These are phyloP conservation scores for Limnomonas spitsbergensis DNA, from an alignment of 139 green algal genomes.

Conservation along the genomic window DNA sequence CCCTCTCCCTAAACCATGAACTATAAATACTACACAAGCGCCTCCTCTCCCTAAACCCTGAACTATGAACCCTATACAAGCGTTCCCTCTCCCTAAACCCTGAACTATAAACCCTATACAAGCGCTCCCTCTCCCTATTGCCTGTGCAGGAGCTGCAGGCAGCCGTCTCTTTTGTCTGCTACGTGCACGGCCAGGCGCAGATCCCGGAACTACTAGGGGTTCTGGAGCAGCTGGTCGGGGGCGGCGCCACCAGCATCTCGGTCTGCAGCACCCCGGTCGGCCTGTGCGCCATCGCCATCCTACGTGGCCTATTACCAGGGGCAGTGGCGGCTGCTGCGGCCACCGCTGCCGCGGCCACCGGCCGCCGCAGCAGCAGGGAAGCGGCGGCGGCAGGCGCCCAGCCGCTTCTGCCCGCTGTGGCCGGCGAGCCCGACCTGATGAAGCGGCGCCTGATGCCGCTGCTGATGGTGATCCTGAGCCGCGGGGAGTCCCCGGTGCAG, in stretches of 20 bases:
- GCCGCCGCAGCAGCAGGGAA: not conserved
- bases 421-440: not conserved
- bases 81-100: too few relatives aligned
- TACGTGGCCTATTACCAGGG: not conserved
- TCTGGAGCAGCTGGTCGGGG: not conserved
- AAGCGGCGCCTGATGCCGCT: slow-evolving; percentile 1
- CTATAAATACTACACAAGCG: too few relatives aligned
- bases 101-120: too few relatives aligned
- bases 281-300: not conserved
- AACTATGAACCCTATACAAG: too few relatives aligned
- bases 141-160: slow-evolving; percentile 19
- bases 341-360: too few relatives aligned
- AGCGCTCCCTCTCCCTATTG: too few relatives aligned
- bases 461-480: slow-evolving; percentile 22
- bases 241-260: not conserved
- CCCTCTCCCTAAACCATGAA: too few relatives aligned
- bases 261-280: not conserved
- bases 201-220: not conserved
- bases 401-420: not conserved
- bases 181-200: not conserved
- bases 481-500: slow-evolving; percentile 20
- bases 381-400: too few relatives aligned
- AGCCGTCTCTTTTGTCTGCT: slow-evolving; percentile 17
- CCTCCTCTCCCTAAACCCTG: too few relatives aligned
- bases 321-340: not conserved